These are phyloP conservation scores for Epichloe coenophiala DNA, from an alignment of 2,329 filamentous ascomycete species.

Conservation along the genomic window DNA sequence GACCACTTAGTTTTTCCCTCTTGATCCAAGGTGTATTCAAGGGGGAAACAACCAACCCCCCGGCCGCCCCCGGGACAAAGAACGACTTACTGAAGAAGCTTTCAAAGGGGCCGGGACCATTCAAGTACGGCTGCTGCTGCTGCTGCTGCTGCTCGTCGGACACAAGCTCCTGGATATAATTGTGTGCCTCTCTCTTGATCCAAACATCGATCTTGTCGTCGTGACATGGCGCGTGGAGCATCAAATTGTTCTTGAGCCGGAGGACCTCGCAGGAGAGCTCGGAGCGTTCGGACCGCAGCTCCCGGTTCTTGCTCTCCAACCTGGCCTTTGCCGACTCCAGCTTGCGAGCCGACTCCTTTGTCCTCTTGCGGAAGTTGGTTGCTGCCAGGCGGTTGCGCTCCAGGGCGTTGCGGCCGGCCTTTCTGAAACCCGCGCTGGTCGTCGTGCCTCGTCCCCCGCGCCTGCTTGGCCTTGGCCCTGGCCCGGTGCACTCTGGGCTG, in stretches of 20 bases:
- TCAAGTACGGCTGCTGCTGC: not conserved
- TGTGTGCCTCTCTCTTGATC: constrained; percentile 1
- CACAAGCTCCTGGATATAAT: not conserved
- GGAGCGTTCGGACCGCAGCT: no score
- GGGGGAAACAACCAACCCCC: no score
- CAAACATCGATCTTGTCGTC: not conserved
- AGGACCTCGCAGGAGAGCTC: no score
- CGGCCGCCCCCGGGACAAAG: no score
- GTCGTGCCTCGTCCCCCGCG: not conserved
- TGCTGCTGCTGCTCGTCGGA: not conserved
- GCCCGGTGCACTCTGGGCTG: not conserved
- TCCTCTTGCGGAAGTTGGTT: not conserved
- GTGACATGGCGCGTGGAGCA: no score
- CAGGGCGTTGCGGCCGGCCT: not conserved
- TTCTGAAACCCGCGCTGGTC: not conserved
- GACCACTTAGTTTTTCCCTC: no score
- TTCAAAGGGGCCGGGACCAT: not conserved
- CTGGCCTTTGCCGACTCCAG: not conserved
- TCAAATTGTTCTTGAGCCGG: no score
- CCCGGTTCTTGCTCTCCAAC: not conserved
- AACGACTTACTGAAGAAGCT: not conserved
- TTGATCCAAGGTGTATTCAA: no score
- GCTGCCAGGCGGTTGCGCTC: constrained; percentile 4
- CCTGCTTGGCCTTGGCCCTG: not conserved
- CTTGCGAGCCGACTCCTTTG: not conserved